Evolutionary conservation across 192 early-diverging fungal genomes (phyloP).

Genomic region (Tieghemiomyces parasiticus): DNA sequence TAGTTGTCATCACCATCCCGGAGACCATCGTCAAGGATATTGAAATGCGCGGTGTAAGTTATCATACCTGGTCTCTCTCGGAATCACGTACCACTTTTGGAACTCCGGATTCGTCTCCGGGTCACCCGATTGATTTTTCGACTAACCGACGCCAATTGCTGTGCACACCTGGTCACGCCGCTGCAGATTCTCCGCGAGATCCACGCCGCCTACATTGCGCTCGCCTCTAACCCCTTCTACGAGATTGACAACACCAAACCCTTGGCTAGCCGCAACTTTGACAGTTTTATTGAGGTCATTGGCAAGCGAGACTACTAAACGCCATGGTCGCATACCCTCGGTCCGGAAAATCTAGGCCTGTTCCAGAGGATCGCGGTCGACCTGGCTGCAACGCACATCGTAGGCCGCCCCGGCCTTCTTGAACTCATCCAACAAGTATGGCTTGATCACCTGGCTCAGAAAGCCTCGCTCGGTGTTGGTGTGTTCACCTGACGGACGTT

Average conservation of each 20-base stretch:
- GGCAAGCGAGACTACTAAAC: constrained; percentile 15
- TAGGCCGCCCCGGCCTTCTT: constrained; percentile 27
- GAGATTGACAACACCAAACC: constrained; percentile 42
- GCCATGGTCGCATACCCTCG: too few relatives aligned
- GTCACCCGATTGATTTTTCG: too few relatives aligned
- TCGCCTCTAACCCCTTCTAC: constrained; percentile 80
- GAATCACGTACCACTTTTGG: constrained; percentile 7
- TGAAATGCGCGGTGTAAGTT: constrained; percentile 60
- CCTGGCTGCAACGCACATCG: constrained; percentile 48
- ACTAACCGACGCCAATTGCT: too few relatives aligned
- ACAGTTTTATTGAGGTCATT: constrained; percentile 39
- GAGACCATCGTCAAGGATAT: constrained; percentile 64
- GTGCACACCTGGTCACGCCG: too few relatives aligned
- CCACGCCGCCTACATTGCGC: constrained; percentile 64
- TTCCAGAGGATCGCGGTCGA: constrained; percentile 67
- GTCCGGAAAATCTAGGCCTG: too few relatives aligned
- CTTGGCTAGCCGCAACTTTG: constrained; percentile 35
- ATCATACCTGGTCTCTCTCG: not conserved
- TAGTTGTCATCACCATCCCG: constrained; percentile 46
- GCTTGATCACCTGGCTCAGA: constrained; percentile 44
- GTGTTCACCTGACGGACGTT: constrained; percentile 50
- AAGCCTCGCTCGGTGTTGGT: constrained; percentile 87
- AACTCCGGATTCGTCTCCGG: not conserved
- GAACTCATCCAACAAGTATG: constrained; percentile 37
- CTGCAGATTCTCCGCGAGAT: constrained; percentile 66